Percentiles rank a stretch among this genome's conserved stretches.
These are phyloP conservation scores for Globisporangium abappressorium DNA, from an alignment of 352 stramenopile species.

Conservation along the genomic window DNA sequence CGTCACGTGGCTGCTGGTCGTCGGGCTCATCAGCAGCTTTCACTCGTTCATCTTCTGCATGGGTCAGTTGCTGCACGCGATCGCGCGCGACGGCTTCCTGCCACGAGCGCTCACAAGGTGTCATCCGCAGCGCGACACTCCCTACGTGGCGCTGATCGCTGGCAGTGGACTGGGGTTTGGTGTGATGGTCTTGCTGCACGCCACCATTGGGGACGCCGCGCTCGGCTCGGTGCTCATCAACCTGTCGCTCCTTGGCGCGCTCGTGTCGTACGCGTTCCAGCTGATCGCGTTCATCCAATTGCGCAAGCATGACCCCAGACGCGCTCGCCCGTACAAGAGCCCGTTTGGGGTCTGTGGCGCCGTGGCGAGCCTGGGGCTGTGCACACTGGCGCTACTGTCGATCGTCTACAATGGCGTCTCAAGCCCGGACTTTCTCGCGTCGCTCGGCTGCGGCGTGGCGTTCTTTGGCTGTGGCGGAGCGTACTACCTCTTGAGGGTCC, in stretches of 20 bases:
- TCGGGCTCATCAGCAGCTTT: constrained; percentile 62
- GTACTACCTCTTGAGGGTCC: constrained; percentile 45
- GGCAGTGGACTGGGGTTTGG: constrained; percentile 43
- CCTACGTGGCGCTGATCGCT: constrained; percentile 52
- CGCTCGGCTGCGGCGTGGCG: constrained; percentile 43
- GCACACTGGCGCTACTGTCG: constrained; percentile 42
- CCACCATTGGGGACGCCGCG: constrained; percentile 48
- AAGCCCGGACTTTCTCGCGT: constrained; percentile 57
- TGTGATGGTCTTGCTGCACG: constrained; percentile 48
- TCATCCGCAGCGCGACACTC: constrained; percentile 35
- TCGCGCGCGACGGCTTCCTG: constrained; percentile 60
- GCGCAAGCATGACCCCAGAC: constrained; percentile 45
- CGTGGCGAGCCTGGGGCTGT: constrained; percentile 41
- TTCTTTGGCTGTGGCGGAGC: constrained; percentile 48
- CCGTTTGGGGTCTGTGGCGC: constrained; percentile 53
- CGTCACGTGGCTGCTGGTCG: constrained; percentile 69
- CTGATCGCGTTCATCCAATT: constrained; percentile 53
- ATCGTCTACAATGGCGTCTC: constrained; percentile 63
- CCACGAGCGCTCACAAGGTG: constrained; percentile 40
- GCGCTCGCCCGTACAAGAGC: constrained; percentile 43
- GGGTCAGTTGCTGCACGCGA: constrained; percentile 61
- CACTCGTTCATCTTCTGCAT: constrained; percentile 83
- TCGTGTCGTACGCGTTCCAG: constrained; percentile 66
- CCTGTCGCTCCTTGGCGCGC: constrained; percentile 57
- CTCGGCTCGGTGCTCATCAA: constrained; percentile 72